Percentiles rank a stretch among this genome's conserved stretches.
These are phyloP conservation scores for Pinus taeda DNA, from an alignment of 75 land plant species.

Conservation along the genomic window DNA sequence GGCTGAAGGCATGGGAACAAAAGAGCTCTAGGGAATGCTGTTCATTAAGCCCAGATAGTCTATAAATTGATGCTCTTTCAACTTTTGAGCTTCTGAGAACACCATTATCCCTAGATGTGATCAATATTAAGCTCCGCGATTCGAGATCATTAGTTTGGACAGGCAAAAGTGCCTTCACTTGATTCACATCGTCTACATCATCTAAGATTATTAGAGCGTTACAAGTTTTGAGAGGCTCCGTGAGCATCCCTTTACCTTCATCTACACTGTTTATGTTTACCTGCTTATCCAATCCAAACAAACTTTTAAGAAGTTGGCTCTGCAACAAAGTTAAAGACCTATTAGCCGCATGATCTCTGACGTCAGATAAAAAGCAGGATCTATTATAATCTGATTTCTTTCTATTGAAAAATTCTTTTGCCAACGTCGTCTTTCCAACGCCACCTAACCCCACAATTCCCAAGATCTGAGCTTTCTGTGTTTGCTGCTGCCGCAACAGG, in stretches of 20 bases:
- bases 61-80: not conserved
- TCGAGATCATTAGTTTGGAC: not conserved
- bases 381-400: no score
- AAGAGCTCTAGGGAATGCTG: not conserved
- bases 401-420: not conserved
- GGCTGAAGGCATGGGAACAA: not conserved
- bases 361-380: no score
- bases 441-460: not conserved
- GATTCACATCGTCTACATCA: not conserved
- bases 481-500: not conserved
- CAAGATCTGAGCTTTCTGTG: not conserved
- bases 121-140: not conserved
- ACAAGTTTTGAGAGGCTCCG: not conserved
- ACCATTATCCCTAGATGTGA: not conserved
- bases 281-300: no score
- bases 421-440: constrained; percentile 3
- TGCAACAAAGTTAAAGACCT: no score
- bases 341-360: no score
- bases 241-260: not conserved
- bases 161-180: not conserved
- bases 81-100: not conserved
- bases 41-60: not conserved
- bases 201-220: not conserved
- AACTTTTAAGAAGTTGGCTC: no score
- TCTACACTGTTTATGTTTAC: not conserved